Conservation (phyloP, 495 filamentous ascomycete genomes). For the Xylaria longipes region DNA sequence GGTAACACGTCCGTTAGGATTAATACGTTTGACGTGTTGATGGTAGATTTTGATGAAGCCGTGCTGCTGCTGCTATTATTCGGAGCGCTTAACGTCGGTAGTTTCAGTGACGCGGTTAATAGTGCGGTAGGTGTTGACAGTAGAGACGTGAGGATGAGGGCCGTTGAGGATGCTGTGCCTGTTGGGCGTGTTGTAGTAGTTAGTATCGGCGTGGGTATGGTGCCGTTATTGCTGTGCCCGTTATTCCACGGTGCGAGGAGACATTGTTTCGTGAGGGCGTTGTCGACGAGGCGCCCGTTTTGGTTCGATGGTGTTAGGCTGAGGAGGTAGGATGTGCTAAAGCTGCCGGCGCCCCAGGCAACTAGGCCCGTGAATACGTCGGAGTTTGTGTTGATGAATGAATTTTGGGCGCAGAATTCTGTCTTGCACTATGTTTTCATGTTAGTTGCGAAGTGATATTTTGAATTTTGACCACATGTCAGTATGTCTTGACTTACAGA, state of each 20-base stretch:
- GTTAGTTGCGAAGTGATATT: constrained; percentile 12
- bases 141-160: neutral
- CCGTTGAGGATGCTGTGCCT: constrained; percentile 12
- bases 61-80: constrained; percentile 1
- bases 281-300: constrained; percentile 47
- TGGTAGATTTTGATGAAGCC: neutral
- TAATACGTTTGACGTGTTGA: constrained; percentile 29
- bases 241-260: constrained; percentile 42
- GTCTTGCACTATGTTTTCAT: constrained; percentile 40
- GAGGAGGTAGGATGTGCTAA: constrained; percentile 52
- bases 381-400: constrained; percentile 54
- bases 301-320: constrained; percentile 52
- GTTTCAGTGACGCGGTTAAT: constrained; percentile 10
- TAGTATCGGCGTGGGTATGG: constrained; percentile 3
- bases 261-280: constrained; percentile 48
- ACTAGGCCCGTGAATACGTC: constrained; percentile 61
- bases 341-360: constrained; percentile 57
- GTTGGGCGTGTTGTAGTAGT: neutral
- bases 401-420: constrained; percentile 55
- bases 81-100: constrained; percentile 2
- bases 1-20: constrained; percentile 27
- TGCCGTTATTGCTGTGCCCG: constrained; percentile 13
- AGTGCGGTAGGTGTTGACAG: neutral
- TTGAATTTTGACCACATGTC: neutral
- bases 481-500: constrained; percentile 35